Evolutionary conservation across 1,139 yeast genomes (phyloP).

Genomic region (Groenewaldozyma auringiensis): DNA sequence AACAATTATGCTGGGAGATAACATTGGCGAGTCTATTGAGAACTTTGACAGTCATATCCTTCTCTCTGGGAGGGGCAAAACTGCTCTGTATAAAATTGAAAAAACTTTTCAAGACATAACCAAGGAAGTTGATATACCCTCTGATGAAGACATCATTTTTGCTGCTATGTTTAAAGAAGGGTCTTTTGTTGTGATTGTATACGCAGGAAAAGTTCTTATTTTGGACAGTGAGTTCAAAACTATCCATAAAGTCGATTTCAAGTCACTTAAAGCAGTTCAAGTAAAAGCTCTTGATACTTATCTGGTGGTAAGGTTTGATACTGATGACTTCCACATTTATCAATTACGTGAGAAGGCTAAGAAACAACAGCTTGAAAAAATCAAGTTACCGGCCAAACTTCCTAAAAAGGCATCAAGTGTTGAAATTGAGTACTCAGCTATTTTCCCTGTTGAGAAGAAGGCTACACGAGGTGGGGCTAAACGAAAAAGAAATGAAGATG

Average conservation of each 20-base stretch:
- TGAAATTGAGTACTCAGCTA: not conserved
- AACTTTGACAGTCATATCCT: constrained; percentile 50
- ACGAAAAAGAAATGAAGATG: not conserved
- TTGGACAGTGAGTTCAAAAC: constrained; percentile 57
- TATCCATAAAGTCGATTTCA: constrained; percentile 17
- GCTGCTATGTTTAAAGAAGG: constrained; percentile 57
- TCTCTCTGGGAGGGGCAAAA: constrained; percentile 41
- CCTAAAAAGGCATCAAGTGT: not conserved
- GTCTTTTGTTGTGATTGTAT: constrained; percentile 63
- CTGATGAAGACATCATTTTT: constrained; percentile 56
- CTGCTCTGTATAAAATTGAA: constrained; percentile 50
- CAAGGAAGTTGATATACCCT: constrained; percentile 49
- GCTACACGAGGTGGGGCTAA: not conserved
- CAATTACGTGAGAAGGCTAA: not conserved
- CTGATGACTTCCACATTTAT: not conserved
- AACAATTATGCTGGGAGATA: constrained; percentile 12
- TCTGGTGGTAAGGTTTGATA: not conserved
- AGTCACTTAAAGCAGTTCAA: not conserved
- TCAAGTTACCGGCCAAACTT: not conserved
- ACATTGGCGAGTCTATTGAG: constrained; percentile 18
- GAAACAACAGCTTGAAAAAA: not conserved
- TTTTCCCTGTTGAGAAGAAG: not conserved
- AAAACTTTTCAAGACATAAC: constrained; percentile 60
- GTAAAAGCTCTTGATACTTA: not conserved
- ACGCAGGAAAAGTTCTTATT: constrained; percentile 55